phyloP scores from a whole-genome alignment of 768 basidiomycete species.

The Cantharellus anzutake region DNA sequence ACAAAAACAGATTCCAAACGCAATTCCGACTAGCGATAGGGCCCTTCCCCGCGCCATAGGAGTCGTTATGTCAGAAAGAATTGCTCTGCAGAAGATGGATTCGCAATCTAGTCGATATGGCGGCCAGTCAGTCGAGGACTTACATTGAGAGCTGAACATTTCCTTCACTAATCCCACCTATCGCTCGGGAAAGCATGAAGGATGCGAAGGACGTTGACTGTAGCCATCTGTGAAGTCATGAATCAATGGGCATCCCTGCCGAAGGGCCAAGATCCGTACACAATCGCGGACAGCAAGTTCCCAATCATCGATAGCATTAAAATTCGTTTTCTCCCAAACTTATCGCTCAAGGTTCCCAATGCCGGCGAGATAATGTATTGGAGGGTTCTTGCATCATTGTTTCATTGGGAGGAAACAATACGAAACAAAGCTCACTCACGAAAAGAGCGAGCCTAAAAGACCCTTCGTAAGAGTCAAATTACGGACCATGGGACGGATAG shows the following conservation, averaged over 20 bases:
- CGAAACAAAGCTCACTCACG: conserved; percentile 23
- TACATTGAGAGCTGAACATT: conserved; percentile 94
- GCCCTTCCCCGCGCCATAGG: conserved; percentile 64
- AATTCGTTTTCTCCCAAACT: conserved; percentile 70
- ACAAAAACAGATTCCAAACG: conserved; percentile 89
- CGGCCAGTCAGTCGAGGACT: conserved; percentile 16
- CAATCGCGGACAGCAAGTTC: conserved; percentile 73
- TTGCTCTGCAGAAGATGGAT: conserved; percentile 39
- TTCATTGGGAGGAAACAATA: not conserved
- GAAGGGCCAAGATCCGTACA: conserved; percentile 24
- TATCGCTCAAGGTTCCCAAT: conserved; percentile 74
- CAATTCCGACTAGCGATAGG: conserved; percentile 85
- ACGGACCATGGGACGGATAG: not conserved
- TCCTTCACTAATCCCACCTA: conserved; percentile 89
- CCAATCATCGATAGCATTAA: conserved; percentile 81
- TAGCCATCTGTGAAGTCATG: conserved; percentile 42
- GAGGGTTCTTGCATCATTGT: conserved; percentile 31
- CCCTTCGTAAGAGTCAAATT: conserved; percentile 27
- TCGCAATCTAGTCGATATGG: not conserved
- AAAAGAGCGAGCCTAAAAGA: conserved; percentile 84
- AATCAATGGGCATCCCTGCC: not conserved
- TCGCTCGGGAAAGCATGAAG: conserved; percentile 73
- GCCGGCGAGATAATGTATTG: conserved; percentile 71
- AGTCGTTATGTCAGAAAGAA: conserved; percentile 79
- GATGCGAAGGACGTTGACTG: conserved; percentile 79